Base-by-base conservation (phyloP, 441 rosid genomes). In the Bruguiera hainesii region DNA sequence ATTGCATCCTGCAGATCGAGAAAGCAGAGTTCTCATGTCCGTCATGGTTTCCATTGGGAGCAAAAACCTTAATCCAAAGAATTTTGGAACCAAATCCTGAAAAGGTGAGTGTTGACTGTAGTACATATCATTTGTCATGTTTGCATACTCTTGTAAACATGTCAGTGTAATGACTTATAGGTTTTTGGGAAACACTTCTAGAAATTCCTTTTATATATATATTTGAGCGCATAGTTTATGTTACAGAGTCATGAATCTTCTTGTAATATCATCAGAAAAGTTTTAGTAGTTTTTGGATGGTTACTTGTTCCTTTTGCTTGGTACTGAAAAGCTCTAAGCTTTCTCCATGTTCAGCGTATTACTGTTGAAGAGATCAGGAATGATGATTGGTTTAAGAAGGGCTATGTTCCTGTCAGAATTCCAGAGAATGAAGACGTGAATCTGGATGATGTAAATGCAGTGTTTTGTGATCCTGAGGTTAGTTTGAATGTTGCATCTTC, bases 361-460 rank as follows among this genome's bases (percentile, higher is more conserved):
- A 85, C 96, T 46, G 79, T 89, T 79, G 91, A 84, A 71, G 81
- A 91, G 75, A 90, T 95, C 68, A 81, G 97, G 77, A 69, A 77
- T 48, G 88, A 88, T 56, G 98, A 89, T 48, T 95, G 99, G 99
- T 95, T 90, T 71, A 73, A 76, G 75, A 92, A 76, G 80, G 67
- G 71, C 73, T 86, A 86, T 80, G 76, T 67, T 65, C 96, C 96
- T 65, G 91, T 82, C 50, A 82, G 83, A 83, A 82, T 86, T 75
- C 66, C 87, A 51, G 99, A 92, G 66, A 84, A 84, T 9, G 99
- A 95, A 83, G 90, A 87, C 69, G 96, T 95, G 58, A 89, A 95
- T 80, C 79, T 95, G 67, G 99, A 95, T 81, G 97, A 95, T 75
- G 84, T 92, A 59, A 84, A 95, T 85, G 98, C 99, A 57, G 91